Base-by-base conservation (phyloP, 2,329 filamentous ascomycete genomes). In the Colletotrichum tropicicola region DNA sequence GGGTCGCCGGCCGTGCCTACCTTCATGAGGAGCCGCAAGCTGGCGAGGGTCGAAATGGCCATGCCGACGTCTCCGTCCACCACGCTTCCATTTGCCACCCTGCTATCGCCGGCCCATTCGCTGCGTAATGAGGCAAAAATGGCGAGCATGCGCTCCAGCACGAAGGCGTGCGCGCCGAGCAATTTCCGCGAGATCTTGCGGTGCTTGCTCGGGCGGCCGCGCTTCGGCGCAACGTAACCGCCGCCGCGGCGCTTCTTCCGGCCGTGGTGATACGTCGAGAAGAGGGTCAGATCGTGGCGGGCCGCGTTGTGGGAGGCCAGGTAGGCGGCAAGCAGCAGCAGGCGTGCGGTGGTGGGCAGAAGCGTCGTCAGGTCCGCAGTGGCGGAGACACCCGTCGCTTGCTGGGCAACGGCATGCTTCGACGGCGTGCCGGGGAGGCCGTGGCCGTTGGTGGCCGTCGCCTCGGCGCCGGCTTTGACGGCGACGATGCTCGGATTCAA, bases 261-360 rank as follows among this genome's bases (percentile, higher is more conserved):
- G 70, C 83, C 82, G 75, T 88, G 77, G 60, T 89, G 85, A 72
- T 87, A 85, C 12, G 92, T 93, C 70, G 91, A 93, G 81, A 96
- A 96, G 72, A 93, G 88, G 1, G 88, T 83, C 5, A 88, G 80
- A 75, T 96, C 92, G 72, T 92, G 88, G n/a, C 88, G 85, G 1
- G 91, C 80, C 13, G 91, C 87, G 74, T 94, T 96, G 82, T 93
- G 92, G 1, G 91, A 93, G 54, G 92, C 91, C 3, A 96, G 87
- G 77, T 96, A 96, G 4, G 92, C 90, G 35, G 92, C 88, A 25
- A 94, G 83, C 10, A 96, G 86, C 27, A 95, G 84, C 56, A 92
- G 86, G 41, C 92, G 90, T 2, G 92, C 90, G 52, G 90, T 91
- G 57, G 89, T 90, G 0, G 92, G 92, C 6, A 96, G 83, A 5